Base-by-base conservation (phyloP, 495 filamentous ascomycete species). In the Talaromyces adpressus region DNA sequence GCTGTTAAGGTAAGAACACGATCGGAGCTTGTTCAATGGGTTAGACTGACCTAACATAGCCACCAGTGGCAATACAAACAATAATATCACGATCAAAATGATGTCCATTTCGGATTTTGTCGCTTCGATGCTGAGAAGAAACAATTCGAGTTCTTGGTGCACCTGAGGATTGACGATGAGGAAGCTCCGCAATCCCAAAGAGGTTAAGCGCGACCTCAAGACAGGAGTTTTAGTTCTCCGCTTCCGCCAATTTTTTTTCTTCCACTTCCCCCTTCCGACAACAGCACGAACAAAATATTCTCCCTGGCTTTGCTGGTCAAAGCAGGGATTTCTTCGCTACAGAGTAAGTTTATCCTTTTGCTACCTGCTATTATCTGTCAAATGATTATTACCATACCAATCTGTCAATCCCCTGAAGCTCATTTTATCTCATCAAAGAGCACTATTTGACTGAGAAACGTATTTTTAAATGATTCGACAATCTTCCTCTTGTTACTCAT, bases 381-480 rank as follows among this genome's bases (percentile, higher is more conserved):
- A 76, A 89, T 89, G 88, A 90, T 91, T 90, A 90, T 77, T 85
- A 69, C 82, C 75, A 78, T 82, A 79, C 75, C 74, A 84, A 92
- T 92, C 89, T 93, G 89, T 93, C 89, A 93, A 93, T 93, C 89
- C 87, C 80, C 89, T 90, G 89, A 92, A 74, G 73, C 77, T 78
- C 75, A 67, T 65, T 71, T 66, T 70, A 77, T 76, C 72, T 77
- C 72, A 62, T 68, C 47, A 71, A 70, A 71, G 76, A 77, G 78
- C 73, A 75, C 65, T 23, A 68, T 66, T 71, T 80, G 78, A 80
- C 67, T 81, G 77, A 81, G 76, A 79, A 81, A 79, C 70, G 78
- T 81, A 79, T 74, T 72, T 41, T 58, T 73, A 70, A 77, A 80
- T 79, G 76, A 79, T 66, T 62, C 63, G 58, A 64, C 54, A 54